Evolutionary conservation across 805 yeast genomes (phyloP), one percentile per base, ranked within the genome.

Genomic region (Saccharomyces kudriavzevii): DNA sequence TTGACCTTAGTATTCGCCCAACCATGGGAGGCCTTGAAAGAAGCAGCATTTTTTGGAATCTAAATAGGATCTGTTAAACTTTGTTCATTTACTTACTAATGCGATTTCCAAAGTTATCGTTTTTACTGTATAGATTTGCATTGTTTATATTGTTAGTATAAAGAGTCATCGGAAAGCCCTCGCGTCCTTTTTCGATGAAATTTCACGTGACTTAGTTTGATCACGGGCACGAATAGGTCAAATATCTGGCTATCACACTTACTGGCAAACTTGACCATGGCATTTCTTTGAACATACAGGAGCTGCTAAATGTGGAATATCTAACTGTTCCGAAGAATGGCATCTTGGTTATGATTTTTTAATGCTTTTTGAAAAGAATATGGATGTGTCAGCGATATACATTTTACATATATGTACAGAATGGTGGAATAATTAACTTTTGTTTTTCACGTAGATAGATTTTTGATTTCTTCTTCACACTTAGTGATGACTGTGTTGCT

Each of bases 401-500:
- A 10, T 6, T 35, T 17, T 35, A 35, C 43, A 35, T 17, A 17
- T 17, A 35, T 35, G 22, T 35, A 35, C 43, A 35, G 43, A 35
- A 35, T 17, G 17, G 22, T 17, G 17, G 11, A 35, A 5, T 17
- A 17, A 17, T 17, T n/a, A n/a, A 20, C 13, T 8, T 17, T 20
- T 49, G 22, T 48, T 17, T 47, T 51, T 26, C 55, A 55, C 46
- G 57, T 47, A 17, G 72, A 66, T 20, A 76, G 54, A 28, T 68
- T 62, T 54, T 74, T 74, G 20, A 77, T 70, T 14, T 71, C 62
- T 9, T 65, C 65, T 61, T 85, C 90, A 52, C 77, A 74, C 1
- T 70, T 66, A 24, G 71, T 60, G 43, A 85, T 78, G 46, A 69
- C 79, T 9, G 65, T 67, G 49, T 85, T 89, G 31, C 87, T 77